phyloP scores from a whole-genome alignment of 257 asterid genomes.

The Misopates orontium region DNA sequence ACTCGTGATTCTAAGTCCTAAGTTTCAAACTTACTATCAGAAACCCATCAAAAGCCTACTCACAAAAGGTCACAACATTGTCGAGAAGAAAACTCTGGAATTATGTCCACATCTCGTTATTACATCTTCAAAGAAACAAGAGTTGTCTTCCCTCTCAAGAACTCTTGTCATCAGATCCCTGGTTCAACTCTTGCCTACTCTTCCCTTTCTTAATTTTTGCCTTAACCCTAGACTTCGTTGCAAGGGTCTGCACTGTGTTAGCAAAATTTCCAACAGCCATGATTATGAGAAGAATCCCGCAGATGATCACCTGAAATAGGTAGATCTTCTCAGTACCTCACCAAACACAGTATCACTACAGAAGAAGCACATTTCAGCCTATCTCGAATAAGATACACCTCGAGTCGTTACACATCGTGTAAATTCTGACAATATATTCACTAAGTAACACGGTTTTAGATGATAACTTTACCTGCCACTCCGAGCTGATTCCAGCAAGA shows the following conservation, averaged over 20 bases:
- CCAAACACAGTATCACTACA: constrained; percentile 2
- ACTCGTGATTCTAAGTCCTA: constrained; percentile 22
- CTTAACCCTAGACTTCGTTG: constrained; percentile 78
- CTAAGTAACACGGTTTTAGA: neutral
- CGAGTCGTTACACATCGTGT: neutral
- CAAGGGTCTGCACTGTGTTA: constrained; percentile 90
- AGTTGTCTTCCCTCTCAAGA: constrained; percentile 28
- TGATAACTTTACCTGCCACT: constrained; percentile 76
- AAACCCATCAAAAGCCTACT: constrained; percentile 13
- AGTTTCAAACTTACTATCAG: constrained; percentile 27
- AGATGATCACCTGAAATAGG: constrained; percentile 73
- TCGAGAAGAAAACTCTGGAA: constrained; percentile 28
- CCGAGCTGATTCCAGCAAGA: constrained; percentile 61
- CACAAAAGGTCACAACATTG: constrained; percentile 26
- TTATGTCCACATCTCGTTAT: constrained; percentile 26
- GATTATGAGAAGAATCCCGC: constrained; percentile 86
- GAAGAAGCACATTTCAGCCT: neutral
- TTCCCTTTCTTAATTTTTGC: constrained; percentile 76
- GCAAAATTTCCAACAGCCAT: constrained; percentile 95
- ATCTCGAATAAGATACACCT: neutral
- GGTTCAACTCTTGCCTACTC: constrained; percentile 72
- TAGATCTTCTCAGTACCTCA: constrained; percentile 7
- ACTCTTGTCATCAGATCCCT: constrained; percentile 46
- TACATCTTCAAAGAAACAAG: constrained; percentile 12
- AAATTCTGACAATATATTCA: constrained; percentile 1